Base-by-base conservation (phyloP, 2,329 filamentous ascomycete genomes). In the Penicillium griseofulvum region DNA sequence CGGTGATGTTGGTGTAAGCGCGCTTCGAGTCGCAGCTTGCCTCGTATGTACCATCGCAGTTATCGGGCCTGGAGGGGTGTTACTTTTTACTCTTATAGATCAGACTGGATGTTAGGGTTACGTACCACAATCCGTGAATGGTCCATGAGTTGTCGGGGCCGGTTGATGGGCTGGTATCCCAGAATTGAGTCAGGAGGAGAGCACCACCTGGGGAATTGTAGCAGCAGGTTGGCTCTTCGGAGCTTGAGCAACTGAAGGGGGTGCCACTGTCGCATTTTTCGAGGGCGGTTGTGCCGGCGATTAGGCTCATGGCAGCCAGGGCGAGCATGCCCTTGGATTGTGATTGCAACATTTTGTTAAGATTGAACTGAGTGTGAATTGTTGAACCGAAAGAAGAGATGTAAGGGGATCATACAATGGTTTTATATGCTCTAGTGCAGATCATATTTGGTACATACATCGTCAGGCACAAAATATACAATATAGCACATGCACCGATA, bases 141-240 rank as follows among this genome's bases (percentile, higher is more conserved):
- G 82, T 84, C 82, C 82, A 85, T 16, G 78, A 80, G 60, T 84
- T 76, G 5, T 69, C 69, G 1, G 82, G 83, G 0, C 83, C 83
- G 0, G 79, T 81, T 0, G 77, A 70, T 2, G 82, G 83, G 47
- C 78, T 64, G 0, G 79, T 79, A 62, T 85, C 83, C 83, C 83
- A 86, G 69, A 85, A 85, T 57, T 85, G 83, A 10, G 83, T 85
- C 68, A 78, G 77, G 14, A 85, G 72, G 29, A 86, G 68, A 46
- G 82, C 76, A 22, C 83, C 83, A 34, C 83, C 83, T 0, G 83
- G 83, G 14, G 76, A 72, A 58, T 84, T 83, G 74, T 81, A 84
- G 74, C 83, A 86, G 72, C 83, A 86, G 4, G 62, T 83, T 70
- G 56, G 74, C 52, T 42, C 78, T 74, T 70, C 72, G 5, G 78